Evolutionary conservation across 176 grass and related monocot genomes (phyloP).

Genomic region (Eragrostis curvula): DNA sequence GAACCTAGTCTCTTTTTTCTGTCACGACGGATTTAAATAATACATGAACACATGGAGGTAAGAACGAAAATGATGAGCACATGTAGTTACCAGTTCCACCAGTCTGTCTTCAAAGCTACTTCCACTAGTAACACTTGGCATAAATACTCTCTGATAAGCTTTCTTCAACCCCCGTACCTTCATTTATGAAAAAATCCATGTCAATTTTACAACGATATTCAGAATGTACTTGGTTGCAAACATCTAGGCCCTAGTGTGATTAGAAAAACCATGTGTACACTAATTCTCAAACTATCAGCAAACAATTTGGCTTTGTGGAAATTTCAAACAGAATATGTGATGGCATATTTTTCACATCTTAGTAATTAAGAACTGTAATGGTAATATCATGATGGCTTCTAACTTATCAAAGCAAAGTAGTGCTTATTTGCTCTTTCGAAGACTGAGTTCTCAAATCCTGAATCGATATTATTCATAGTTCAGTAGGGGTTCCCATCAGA

Average conservation of each 20-base stretch:
- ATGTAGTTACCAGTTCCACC: slow-evolving; percentile 63
- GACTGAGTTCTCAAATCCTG: background rate
- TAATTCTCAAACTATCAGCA: background rate
- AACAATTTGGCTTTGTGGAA: background rate
- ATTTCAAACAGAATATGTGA: background rate
- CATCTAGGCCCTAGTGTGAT: slow-evolving; percentile 7
- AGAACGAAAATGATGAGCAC: slow-evolving; percentile 2
- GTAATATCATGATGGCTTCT: background rate
- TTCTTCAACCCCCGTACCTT: slow-evolving; percentile 76
- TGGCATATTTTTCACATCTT: background rate
- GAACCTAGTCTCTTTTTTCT: slow-evolving; percentile 52
- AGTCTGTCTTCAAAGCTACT: slow-evolving; percentile 69
- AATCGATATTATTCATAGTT: background rate
- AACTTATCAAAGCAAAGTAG: background rate
- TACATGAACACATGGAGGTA: slow-evolving; percentile 20
- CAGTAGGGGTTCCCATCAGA: background rate
- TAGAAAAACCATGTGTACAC: slow-evolving; percentile 5
- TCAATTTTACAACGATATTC: background rate
- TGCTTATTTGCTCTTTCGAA: background rate
- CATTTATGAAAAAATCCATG: slow-evolving; percentile 19
- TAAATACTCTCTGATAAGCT: slow-evolving; percentile 88
- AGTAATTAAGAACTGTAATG: background rate
- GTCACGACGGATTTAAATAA: slow-evolving; percentile 27
- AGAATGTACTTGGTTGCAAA: slow-evolving; percentile 21
- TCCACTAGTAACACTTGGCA: slow-evolving; percentile 51